A percentile compares a stretch with the other conserved stretches of the same genome.
Evolutionary conservation across 2,329 filamentous ascomycete genomes (phyloP).

Genomic region (Pseudogymnoascus sp.): DNA sequence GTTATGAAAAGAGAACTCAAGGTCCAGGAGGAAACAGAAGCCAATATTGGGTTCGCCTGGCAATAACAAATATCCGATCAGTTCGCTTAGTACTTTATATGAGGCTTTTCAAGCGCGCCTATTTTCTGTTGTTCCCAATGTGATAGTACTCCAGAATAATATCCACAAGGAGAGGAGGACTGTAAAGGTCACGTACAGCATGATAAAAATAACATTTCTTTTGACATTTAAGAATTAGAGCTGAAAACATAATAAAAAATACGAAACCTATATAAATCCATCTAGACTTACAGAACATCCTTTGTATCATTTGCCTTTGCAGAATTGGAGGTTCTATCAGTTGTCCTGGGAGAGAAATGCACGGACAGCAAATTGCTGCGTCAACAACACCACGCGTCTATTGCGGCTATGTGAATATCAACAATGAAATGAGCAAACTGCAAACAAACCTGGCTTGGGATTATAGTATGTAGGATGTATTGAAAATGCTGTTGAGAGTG

Average conservation of each 20-base stretch:
- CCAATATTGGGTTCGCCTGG: neutral
- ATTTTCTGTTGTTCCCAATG: neutral
- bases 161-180: neutral
- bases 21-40: neutral
- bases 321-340: neutral
- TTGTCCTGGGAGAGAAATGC: neutral
- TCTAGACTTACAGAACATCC: neutral
- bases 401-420: neutral
- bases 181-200: neutral
- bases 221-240: neutral
- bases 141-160: neutral
- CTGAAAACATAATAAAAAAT: neutral
- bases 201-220: neutral
- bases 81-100: neutral
- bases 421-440: neutral
- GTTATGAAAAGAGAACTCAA: constrained; percentile 1
- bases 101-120: neutral
- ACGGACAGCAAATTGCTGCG: neutral
- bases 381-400: neutral
- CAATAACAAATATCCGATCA: neutral
- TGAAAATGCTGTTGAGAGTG: neutral
- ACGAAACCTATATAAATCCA: neutral
- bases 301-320: neutral
- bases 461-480: neutral
- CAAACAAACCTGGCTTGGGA: neutral